Conservation (phyloP, 306 rosid species). For the Acacia acuminata region DNA sequence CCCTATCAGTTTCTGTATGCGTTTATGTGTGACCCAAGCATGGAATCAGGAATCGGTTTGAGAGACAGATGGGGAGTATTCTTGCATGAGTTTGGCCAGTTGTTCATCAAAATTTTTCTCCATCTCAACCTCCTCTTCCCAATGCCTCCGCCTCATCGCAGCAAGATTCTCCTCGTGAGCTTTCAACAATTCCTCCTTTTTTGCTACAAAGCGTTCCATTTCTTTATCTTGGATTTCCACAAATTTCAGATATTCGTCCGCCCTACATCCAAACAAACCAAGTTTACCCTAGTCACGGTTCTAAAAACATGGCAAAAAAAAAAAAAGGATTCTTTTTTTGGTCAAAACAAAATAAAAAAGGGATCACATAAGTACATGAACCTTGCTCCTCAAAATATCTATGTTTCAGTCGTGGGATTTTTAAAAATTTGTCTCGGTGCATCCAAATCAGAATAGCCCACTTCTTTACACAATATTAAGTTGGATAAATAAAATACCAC, state of each 20-base stretch:
- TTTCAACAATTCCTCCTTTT: constrained; percentile 47
- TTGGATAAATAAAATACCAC: not conserved
- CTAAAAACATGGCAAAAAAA: not conserved
- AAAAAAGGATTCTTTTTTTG: not conserved
- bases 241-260: constrained; percentile 43
- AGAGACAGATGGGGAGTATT: constrained; percentile 43
- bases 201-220: constrained; percentile 52
- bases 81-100: constrained; percentile 57
- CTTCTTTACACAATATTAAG: not conserved
- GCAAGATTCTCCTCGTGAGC: constrained; percentile 45
- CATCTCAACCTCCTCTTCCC: constrained; percentile 57
- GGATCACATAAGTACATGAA: not conserved
- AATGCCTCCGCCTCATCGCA: constrained; percentile 51
- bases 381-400: not conserved
- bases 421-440: not conserved
- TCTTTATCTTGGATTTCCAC: constrained; percentile 58
- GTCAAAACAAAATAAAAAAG: too few relatives aligned
- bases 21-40: not conserved
- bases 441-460: not conserved
- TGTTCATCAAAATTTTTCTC: constrained; percentile 49
- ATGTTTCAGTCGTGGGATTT: not conserved
- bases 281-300: not conserved
- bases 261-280: constrained; percentile 42
- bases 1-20: constrained; percentile 25
- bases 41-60: constrained; percentile 6